phyloP scores from a whole-genome alignment of 176 grass and related monocot species.

The Chrysopogon serrulatus region DNA sequence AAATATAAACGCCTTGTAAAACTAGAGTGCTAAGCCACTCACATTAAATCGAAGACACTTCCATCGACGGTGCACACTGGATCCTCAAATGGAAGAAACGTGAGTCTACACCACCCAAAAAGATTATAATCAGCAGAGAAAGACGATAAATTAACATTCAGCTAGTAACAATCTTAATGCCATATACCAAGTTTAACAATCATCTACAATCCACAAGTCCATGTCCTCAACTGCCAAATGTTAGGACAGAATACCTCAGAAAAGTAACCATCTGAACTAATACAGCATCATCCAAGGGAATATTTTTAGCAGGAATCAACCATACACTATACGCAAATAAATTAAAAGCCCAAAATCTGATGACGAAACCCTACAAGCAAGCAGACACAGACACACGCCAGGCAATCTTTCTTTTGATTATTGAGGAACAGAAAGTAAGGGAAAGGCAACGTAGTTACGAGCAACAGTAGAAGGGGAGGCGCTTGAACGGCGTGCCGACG shows the following conservation, averaged over 20 bases:
- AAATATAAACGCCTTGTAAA: not conserved
- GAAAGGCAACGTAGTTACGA: conserved; percentile 41
- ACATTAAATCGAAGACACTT: conserved; percentile 93
- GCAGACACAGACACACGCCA: not conserved
- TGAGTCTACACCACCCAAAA: conserved; percentile 47
- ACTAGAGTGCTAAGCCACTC: conserved; percentile 13
- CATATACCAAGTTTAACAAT: not conserved
- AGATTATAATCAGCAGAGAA: conserved; percentile 19
- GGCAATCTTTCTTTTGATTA: not conserved
- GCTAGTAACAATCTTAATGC: not conserved
- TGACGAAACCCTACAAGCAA: conserved; percentile 25
- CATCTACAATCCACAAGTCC: not conserved
- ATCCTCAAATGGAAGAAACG: conserved; percentile 91
- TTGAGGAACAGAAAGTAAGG: not conserved
- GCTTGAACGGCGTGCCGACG: conserved; percentile 63
- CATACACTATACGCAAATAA: not conserved
- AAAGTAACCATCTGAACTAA: not conserved
- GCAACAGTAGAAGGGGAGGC: conserved; percentile 97
- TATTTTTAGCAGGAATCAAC: not conserved
- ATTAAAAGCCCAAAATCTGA: not conserved
- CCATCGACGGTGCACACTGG: conserved; percentile 83
- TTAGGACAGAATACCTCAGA: not conserved
- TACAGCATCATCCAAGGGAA: not conserved
- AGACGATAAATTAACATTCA: not conserved
- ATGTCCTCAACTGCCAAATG: not conserved